These are phyloP conservation scores for Plasmodium reichenowi DNA, from an alignment of 169 alveolate species.

Conservation along the genomic window DNA sequence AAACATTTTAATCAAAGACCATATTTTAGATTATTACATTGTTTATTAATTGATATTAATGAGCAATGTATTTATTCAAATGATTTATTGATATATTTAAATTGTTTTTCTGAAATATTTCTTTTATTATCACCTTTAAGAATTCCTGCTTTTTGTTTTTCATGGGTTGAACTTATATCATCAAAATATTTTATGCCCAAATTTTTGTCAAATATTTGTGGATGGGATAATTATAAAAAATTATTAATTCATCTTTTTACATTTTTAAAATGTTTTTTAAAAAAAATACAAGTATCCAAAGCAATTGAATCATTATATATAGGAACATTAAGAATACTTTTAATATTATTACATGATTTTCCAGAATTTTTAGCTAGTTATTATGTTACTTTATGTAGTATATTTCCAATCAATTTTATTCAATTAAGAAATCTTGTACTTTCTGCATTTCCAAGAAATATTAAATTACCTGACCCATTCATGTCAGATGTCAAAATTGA, in stretches of 20 bases:
- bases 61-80: conserved; percentile 32
- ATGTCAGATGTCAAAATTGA: conserved; percentile 91
- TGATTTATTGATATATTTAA: conserved; percentile 37
- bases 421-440: conserved; percentile 95
- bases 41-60: conserved; percentile 59
- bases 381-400: conserved; percentile 93
- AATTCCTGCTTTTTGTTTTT: conserved; percentile 71
- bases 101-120: conserved; percentile 66
- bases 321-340: conserved; percentile 88
- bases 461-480: conserved; percentile 95
- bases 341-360: conserved; percentile 94
- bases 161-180: conserved; percentile 76
- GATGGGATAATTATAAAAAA: conserved; percentile 87
- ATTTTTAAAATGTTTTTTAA: conserved; percentile 79
- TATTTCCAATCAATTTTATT: conserved; percentile 93
- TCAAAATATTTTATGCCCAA: conserved; percentile 88
- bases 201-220: conserved; percentile 87
- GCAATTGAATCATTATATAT: conserved; percentile 78
- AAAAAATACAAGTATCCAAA: conserved; percentile 77
- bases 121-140: conserved; percentile 55
- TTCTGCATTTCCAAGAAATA: conserved; percentile 95
- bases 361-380: conserved; percentile 97
- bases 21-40: conserved; percentile 67
- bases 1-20: conserved; percentile 74
- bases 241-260: conserved; percentile 82